Percentiles rank a stretch among this genome's conserved stretches.
These are phyloP conservation scores for Candida sonorensis DNA, from an alignment of 805 yeast species.

Conservation along the genomic window DNA sequence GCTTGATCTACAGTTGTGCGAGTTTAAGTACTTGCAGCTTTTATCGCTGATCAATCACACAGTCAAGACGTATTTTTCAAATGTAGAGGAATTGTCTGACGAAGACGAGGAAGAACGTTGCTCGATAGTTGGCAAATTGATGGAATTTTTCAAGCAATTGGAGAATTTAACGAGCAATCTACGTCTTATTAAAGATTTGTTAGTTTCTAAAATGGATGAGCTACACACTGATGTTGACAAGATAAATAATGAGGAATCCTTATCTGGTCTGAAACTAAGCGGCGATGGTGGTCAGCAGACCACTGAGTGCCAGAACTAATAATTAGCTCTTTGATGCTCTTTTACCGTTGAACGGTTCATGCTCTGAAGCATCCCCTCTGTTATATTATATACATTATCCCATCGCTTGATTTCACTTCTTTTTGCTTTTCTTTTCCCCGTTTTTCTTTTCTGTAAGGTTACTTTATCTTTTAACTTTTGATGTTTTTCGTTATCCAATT, in stretches of 20 bases:
- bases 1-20: constrained; percentile 20
- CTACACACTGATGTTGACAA: not conserved
- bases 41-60: constrained; percentile 20
- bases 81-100: constrained; percentile 12
- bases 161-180: constrained; percentile 10
- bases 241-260: not conserved
- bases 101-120: constrained; percentile 23
- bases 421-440: too few relatives aligned
- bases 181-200: not conserved
- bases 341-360: too few relatives aligned
- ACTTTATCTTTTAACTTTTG: too few relatives aligned
- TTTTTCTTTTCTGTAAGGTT: too few relatives aligned
- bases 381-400: too few relatives aligned
- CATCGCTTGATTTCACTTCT: too few relatives aligned
- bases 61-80: constrained; percentile 20
- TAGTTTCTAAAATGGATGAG: not conserved
- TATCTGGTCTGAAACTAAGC: too few relatives aligned
- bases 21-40: constrained; percentile 22
- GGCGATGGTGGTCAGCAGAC: too few relatives aligned
- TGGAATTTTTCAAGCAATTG: constrained; percentile 17
- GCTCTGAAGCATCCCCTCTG: too few relatives aligned
- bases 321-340: too few relatives aligned
- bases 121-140: constrained; percentile 14
- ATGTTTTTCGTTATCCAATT: too few relatives aligned
- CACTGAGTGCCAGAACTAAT: too few relatives aligned